A percentile compares a stretch with the other conserved stretches of the same genome.
phyloP scores from a whole-genome alignment of 2,329 filamentous ascomycete genomes.

The Huntiella abstrusa region DNA sequence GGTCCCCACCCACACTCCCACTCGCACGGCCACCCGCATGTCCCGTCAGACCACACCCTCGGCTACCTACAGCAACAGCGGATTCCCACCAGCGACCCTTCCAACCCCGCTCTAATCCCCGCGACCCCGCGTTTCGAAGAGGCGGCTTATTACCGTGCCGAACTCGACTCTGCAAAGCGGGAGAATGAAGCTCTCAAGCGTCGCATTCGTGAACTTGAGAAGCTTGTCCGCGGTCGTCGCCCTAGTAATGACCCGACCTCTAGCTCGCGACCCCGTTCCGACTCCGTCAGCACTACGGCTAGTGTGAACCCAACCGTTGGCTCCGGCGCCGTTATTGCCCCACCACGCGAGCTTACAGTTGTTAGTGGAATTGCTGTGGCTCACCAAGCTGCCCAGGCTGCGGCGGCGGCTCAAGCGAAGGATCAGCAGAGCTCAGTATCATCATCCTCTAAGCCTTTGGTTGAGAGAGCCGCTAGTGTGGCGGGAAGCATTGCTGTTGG shows the following conservation, averaged over 20 bases:
- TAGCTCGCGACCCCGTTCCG: slow-evolving; percentile 28
- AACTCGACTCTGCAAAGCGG: slow-evolving; percentile 40
- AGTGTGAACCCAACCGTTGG: slow-evolving; percentile 21
- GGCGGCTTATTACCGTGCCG: slow-evolving; percentile 37
- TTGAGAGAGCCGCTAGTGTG: slow-evolving; percentile 26
- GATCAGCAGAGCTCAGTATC: background rate
- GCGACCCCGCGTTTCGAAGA: slow-evolving; percentile 44
- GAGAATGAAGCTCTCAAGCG: slow-evolving; percentile 46
- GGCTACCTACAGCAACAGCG: slow-evolving; percentile 31
- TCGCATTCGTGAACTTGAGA: slow-evolving; percentile 43
- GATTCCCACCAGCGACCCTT: slow-evolving; percentile 19
- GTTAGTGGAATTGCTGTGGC: slow-evolving; percentile 1
- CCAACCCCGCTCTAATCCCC: slow-evolving; percentile 35
- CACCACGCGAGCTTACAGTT: slow-evolving; percentile 8
- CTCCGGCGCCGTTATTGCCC: slow-evolving; percentile 12
- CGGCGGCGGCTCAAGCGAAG: background rate
- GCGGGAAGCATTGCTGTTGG: slow-evolving; percentile 29
- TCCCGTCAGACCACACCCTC: slow-evolving; percentile 19
- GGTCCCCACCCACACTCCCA: slow-evolving; percentile 11
- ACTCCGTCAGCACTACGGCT: slow-evolving; percentile 32
- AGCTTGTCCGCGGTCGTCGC: slow-evolving; percentile 29
- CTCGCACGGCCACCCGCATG: background rate
- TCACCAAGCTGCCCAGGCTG: background rate
- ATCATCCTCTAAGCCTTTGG: slow-evolving; percentile 22
- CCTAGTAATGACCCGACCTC: slow-evolving; percentile 26